Evolutionary conservation across 2,329 filamentous ascomycete species (phyloP).

Genomic region (Gnomoniopsis smithogilvyi): DNA sequence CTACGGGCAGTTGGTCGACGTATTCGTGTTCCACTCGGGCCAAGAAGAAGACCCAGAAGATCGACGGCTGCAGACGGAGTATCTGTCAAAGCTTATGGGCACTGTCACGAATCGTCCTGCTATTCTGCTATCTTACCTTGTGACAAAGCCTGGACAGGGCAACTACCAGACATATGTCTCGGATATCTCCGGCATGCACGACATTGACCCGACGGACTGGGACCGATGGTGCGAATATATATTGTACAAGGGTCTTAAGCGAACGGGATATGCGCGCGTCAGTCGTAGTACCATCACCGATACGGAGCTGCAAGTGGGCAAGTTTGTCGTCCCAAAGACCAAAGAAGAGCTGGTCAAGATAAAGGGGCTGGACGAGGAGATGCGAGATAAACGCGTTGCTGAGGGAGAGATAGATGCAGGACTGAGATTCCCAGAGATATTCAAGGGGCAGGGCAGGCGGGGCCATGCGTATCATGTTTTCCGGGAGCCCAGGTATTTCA

Average conservation of each 20-base stretch:
- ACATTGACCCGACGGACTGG: slow-evolving; percentile 91
- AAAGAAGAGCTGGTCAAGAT: slow-evolving; percentile 48
- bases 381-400: slow-evolving; percentile 55
- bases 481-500: slow-evolving; percentile 77
- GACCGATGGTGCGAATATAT: slow-evolving; percentile 99
- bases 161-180: slow-evolving; percentile 98
- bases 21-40: slow-evolving; percentile 97
- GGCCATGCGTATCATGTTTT: slow-evolving; percentile 96
- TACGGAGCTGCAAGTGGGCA: slow-evolving; percentile 93
- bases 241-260: slow-evolving; percentile 82
- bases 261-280: slow-evolving; percentile 86
- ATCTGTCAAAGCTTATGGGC: slow-evolving; percentile 85
- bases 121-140: slow-evolving; percentile 86
- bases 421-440: slow-evolving; percentile 78
- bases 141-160: slow-evolving; percentile 83
- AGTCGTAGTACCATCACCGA: slow-evolving; percentile 91
- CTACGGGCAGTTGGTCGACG: slow-evolving; percentile 84
- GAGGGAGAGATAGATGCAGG: slow-evolving; percentile 76
- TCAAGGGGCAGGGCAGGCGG: slow-evolving; percentile 80
- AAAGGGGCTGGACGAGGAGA: slow-evolving; percentile 40
- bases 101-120: slow-evolving; percentile 68
- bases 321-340: slow-evolving; percentile 79
- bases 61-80: slow-evolving; percentile 79
- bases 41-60: slow-evolving; percentile 97
- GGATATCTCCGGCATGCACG: slow-evolving; percentile 82